These are phyloP conservation scores for Dittrichia graveolens DNA, from an alignment of 129 eudicot genomes.

Conservation along the genomic window DNA sequence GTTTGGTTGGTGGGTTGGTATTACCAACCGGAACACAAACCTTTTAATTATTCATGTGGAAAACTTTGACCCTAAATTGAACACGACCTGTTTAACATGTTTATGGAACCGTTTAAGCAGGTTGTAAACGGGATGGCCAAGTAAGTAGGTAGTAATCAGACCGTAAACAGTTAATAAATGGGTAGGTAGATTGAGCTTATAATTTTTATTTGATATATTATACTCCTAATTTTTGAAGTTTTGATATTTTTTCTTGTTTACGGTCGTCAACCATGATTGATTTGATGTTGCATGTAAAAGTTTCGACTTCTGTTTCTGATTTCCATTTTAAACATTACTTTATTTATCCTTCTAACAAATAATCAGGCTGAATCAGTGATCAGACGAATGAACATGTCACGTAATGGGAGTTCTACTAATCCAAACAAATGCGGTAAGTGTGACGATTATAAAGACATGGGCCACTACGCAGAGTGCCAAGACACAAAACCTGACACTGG, in stretches of 20 bases:
- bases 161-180: too few species aligned
- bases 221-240: too few species aligned
- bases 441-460: not conserved
- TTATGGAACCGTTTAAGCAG: too few species aligned
- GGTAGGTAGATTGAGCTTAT: too few species aligned
- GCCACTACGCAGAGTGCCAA: not conserved
- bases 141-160: too few species aligned
- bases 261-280: not conserved
- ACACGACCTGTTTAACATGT: too few species aligned
- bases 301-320: not conserved
- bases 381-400: not conserved
- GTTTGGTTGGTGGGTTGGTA: too few species aligned
- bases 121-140: too few species aligned
- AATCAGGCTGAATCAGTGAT: not conserved
- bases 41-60: too few species aligned
- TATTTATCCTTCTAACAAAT: not conserved
- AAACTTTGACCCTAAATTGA: too few species aligned
- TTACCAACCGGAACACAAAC: too few species aligned
- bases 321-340: not conserved
- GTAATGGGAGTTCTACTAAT: not conserved
- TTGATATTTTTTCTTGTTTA: slow-evolving; percentile 1
- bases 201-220: too few species aligned
- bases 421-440: not conserved
- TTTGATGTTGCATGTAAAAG: not conserved
- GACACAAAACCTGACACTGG: not conserved